phyloP scores from a whole-genome alignment of 2,329 filamentous ascomycete species.

The Arachnomyces sp. region DNA sequence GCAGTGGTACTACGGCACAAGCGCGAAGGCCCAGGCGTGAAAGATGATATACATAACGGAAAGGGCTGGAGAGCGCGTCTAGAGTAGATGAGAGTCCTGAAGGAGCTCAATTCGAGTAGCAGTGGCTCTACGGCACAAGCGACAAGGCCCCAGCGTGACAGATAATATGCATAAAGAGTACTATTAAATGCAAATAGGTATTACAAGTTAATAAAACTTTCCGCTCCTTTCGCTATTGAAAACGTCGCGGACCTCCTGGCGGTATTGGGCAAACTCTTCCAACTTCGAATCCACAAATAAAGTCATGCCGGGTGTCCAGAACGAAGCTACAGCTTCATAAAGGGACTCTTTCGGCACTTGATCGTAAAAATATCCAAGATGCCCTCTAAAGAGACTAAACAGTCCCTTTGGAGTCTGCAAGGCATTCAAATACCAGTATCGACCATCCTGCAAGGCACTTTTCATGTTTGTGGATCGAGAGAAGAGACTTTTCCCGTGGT shows the following conservation, averaged over 20 bases:
- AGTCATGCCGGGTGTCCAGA: conserved; percentile 8
- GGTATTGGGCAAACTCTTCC: conserved; percentile 3
- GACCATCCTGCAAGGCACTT: conserved; percentile 1
- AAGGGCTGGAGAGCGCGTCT: conserved; percentile 2
- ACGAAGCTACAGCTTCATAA: conserved; percentile 1
- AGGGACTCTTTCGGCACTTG: background rate
- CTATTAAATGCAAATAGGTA: too few relatives aligned
- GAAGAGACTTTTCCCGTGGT: background rate
- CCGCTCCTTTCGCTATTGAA: background rate
- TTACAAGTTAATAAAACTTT: too few relatives aligned
- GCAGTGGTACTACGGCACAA: too few relatives aligned
- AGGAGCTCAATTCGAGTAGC: conserved; percentile 6
- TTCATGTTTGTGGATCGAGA: conserved; percentile 1
- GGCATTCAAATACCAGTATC: conserved; percentile 9
- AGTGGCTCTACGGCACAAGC: too few relatives aligned
- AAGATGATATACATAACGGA: background rate
- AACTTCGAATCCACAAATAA: conserved; percentile 9
- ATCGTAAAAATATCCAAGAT: conserved; percentile 4
- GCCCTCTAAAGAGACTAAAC: conserved; percentile 6
- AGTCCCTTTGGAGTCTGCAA: conserved; percentile 6
- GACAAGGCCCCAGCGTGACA: background rate
- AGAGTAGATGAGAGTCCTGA: background rate
- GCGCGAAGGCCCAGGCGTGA: background rate
- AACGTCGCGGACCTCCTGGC: conserved; percentile 5
- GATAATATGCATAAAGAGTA: background rate